Conservation (phyloP, 306 rosid species). For the Quercus parvula region DNA sequence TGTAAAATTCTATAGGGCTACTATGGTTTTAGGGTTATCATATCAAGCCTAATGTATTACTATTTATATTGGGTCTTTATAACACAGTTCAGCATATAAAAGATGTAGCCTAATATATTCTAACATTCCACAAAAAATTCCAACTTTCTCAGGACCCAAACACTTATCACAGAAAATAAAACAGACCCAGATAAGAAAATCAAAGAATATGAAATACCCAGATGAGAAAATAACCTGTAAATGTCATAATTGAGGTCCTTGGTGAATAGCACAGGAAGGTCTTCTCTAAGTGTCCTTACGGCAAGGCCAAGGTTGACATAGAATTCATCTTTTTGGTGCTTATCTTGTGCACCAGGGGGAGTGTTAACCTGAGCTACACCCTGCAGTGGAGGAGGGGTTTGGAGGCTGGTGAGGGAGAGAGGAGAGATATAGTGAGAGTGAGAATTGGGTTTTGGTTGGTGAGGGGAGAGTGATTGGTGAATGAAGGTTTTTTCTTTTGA, state of each 20-base stretch:
- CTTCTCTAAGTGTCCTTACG: slow-evolving; percentile 88
- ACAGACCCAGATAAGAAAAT: slow-evolving; percentile 15
- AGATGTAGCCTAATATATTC: too few species aligned
- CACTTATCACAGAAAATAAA: not conserved
- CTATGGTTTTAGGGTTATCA: too few species aligned
- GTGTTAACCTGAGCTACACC: slow-evolving; percentile 53
- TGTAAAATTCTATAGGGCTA: too few species aligned
- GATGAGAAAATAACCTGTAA: slow-evolving; percentile 57
- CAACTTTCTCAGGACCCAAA: slow-evolving; percentile 13
- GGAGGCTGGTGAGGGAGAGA: slow-evolving; percentile 41
- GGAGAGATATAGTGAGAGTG: slow-evolving; percentile 14
- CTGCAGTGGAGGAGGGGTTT: slow-evolving; percentile 33
- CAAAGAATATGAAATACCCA: not conserved
- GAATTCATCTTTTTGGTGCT: slow-evolving; percentile 62
- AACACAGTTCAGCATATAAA: too few species aligned
- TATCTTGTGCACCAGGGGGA: slow-evolving; percentile 42
- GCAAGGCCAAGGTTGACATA: slow-evolving; percentile 87
- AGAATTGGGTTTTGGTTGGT: slow-evolving; percentile 35
- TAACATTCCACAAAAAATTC: not conserved
- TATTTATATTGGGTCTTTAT: too few species aligned
- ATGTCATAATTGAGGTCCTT: slow-evolving; percentile 87
- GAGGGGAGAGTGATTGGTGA: slow-evolving; percentile 39
- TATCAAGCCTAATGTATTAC: too few species aligned
- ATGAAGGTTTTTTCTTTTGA: slow-evolving; percentile 44
- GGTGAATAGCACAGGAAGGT: slow-evolving; percentile 67